phyloP scores from a whole-genome alignment of 768 basidiomycete species.

The Cystobasidium ongulense region DNA sequence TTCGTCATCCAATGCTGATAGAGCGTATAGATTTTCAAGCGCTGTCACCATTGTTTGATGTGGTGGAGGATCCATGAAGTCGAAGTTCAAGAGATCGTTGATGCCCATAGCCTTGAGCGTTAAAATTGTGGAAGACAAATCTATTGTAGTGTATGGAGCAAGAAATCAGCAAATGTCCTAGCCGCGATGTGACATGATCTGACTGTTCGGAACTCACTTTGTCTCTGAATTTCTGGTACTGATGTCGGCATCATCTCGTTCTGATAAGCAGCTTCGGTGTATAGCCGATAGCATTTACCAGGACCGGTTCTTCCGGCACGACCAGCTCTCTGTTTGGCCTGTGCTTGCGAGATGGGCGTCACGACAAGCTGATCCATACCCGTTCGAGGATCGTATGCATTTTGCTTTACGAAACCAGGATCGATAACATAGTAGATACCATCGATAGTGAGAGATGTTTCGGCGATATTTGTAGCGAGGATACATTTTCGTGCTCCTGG shows the following conservation, averaged over 20 bases:
- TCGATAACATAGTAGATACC: slow-evolving; percentile 99
- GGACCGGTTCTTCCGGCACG: slow-evolving; percentile 97
- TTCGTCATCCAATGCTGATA: slow-evolving; percentile 94
- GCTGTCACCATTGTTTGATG: slow-evolving; percentile 95
- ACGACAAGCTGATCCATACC: slow-evolving; percentile 99
- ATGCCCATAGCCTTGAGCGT: slow-evolving; percentile 98
- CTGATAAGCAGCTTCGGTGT: slow-evolving; percentile 94
- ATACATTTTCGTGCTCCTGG: slow-evolving; percentile 98
- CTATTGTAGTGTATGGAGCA: no score
- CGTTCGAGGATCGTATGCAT: slow-evolving; percentile 90
- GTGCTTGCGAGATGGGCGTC: slow-evolving; percentile 97
- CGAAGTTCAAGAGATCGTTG: slow-evolving; percentile 93
- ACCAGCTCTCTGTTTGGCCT: slow-evolving; percentile 88
- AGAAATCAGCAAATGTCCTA: no score
- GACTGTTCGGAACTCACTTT: slow-evolving; percentile 34
- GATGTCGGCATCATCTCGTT: slow-evolving; percentile 98
- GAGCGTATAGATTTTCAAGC: slow-evolving; percentile 82
- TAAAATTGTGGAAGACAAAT: slow-evolving; percentile 82
- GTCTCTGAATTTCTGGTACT: slow-evolving; percentile 91
- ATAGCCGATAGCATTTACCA: slow-evolving; percentile 94
- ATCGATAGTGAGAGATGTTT: slow-evolving; percentile 95
- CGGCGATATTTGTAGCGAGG: slow-evolving; percentile 98
- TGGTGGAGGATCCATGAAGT: slow-evolving; percentile 99
- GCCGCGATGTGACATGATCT: no score
- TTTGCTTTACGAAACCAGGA: slow-evolving; percentile 97